These are phyloP conservation scores for Tolypocladium capitatum DNA, from an alignment of 2,329 filamentous ascomycete genomes.

Conservation along the genomic window DNA sequence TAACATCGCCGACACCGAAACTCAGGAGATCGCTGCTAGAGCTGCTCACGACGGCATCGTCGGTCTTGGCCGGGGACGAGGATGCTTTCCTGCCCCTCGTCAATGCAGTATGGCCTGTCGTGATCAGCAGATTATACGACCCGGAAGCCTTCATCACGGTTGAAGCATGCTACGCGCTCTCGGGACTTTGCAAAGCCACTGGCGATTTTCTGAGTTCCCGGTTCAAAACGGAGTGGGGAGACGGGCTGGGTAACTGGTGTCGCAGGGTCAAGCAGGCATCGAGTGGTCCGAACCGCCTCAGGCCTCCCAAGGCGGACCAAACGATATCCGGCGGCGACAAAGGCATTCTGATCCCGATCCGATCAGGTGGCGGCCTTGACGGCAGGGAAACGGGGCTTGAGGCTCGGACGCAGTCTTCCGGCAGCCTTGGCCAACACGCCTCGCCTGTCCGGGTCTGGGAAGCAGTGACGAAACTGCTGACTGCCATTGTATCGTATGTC, in stretches of 20 bases:
- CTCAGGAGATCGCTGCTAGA: conserved; percentile 68
- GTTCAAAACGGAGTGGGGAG: conserved; percentile 60
- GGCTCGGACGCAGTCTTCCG: conserved; percentile 7
- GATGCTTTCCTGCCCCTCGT: conserved; percentile 78
- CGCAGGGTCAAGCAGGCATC: conserved; percentile 27
- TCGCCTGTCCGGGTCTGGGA: conserved; percentile 53
- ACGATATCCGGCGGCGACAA: neutral
- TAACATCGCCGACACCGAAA: conserved; percentile 70
- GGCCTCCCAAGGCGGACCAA: neutral
- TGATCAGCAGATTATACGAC: conserved; percentile 56
- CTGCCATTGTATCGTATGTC: conserved; percentile 48
- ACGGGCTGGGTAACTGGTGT: conserved; percentile 38
- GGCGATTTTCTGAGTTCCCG: conserved; percentile 71
- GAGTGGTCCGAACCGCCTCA: conserved; percentile 5
- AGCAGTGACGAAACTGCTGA: conserved; percentile 44
- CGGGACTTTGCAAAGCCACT: conserved; percentile 54
- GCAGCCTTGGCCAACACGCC: conserved; percentile 43
- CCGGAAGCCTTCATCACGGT: conserved; percentile 54
- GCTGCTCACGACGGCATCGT: conserved; percentile 59
- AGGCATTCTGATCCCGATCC: conserved; percentile 20
- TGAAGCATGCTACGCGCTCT: conserved; percentile 56
- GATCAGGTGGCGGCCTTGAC: conserved; percentile 10
- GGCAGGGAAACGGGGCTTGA: conserved; percentile 5
- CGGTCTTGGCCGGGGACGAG: conserved; percentile 62
- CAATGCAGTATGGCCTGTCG: conserved; percentile 80